Conservation (phyloP, 805 yeast species). For the Yamadazyma sp. region DNA sequence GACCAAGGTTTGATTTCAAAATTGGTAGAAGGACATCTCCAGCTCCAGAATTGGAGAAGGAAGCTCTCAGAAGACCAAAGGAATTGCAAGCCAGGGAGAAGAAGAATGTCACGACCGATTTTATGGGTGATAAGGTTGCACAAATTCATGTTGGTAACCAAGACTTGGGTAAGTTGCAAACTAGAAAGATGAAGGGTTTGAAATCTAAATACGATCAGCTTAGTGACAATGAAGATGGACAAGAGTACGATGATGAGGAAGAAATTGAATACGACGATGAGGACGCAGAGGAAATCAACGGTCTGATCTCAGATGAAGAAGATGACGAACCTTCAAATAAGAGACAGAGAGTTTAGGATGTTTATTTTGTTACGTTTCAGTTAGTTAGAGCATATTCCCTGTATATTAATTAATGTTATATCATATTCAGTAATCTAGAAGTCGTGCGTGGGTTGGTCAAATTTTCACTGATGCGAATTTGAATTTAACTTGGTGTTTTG, state of each 20-base stretch:
- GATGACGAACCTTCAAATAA: slow-evolving; percentile 32
- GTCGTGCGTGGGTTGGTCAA: too few relatives aligned
- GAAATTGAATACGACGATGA: slow-evolving; percentile 17
- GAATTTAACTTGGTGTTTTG: slow-evolving; percentile 1
- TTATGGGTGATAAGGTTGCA: slow-evolving; percentile 95
- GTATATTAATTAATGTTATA: slow-evolving; percentile 11
- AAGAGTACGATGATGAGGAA: slow-evolving; percentile 19
- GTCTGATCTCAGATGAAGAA: slow-evolving; percentile 15
- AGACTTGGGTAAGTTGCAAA: slow-evolving; percentile 85
- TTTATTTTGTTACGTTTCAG: background rate
- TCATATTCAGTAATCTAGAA: too few relatives aligned
- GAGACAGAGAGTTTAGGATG: slow-evolving; percentile 29
- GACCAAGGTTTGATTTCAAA: slow-evolving; percentile 92
- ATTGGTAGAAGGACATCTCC: slow-evolving; percentile 85
- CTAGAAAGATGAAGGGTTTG: slow-evolving; percentile 98
- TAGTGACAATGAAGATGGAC: slow-evolving; percentile 49
- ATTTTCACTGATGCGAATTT: slow-evolving; percentile 5
- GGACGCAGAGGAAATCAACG: slow-evolving; percentile 33
- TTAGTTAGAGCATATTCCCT: slow-evolving; percentile 4
- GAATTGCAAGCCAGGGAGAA: slow-evolving; percentile 77
- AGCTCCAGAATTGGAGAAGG: slow-evolving; percentile 85
- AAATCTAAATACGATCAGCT: slow-evolving; percentile 83
- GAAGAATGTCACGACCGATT: slow-evolving; percentile 86
- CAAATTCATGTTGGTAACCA: slow-evolving; percentile 95
- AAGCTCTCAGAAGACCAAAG: slow-evolving; percentile 77